Evolutionary conservation across 345 rosid genomes (phyloP).

Genomic region (Eucalyptus cloeziana): DNA sequence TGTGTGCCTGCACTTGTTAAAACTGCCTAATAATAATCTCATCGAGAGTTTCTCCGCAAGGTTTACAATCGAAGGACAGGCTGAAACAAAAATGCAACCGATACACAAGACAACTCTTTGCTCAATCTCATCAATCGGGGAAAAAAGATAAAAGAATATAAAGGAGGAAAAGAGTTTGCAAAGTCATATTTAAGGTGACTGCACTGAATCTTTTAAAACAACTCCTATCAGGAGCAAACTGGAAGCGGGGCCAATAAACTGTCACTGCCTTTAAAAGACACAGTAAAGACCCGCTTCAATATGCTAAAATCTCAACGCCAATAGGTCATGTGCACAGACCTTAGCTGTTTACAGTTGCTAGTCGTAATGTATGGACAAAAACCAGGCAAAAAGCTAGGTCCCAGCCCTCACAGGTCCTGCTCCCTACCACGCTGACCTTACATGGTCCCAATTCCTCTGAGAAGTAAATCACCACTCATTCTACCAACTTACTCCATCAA

Average conservation of each 20-base stretch:
- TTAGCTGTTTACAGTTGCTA: background rate
- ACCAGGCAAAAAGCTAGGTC: background rate
- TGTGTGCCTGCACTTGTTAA: background rate
- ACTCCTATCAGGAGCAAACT: background rate
- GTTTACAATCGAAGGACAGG: background rate
- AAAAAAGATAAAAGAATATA: background rate
- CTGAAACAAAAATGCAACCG: background rate
- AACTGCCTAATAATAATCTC: background rate
- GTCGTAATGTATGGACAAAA: background rate
- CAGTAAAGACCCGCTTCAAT: background rate
- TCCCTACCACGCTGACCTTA: background rate
- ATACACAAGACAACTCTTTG: background rate
- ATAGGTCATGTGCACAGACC: background rate
- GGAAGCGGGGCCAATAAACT: background rate
- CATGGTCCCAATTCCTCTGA: background rate
- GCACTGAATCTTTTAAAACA: background rate
- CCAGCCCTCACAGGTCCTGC: background rate
- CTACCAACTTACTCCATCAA: background rate
- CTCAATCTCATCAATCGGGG: background rate
- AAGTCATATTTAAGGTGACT: background rate
- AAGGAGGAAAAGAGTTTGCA: background rate
- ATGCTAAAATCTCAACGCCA: background rate
- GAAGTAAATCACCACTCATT: background rate
- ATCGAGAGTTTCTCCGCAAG: background rate
- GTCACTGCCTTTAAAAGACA: background rate